Conservation (phyloP, 768 basidiomycete genomes). For the Leccinum olivaceopallidum region DNA sequence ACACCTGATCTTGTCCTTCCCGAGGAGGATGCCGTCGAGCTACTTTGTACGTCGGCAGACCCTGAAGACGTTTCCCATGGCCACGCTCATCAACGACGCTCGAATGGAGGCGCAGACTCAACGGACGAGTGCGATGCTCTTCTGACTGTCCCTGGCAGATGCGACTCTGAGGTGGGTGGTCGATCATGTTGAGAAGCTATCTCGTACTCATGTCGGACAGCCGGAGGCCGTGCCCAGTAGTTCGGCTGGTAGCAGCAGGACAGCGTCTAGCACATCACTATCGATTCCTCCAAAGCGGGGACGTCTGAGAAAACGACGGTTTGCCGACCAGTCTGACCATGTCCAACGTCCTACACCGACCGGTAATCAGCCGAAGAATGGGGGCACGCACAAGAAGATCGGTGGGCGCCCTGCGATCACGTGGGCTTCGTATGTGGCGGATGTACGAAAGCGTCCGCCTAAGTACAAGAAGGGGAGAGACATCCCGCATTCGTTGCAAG, state of each 20-base stretch:
- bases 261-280: conserved; percentile 19
- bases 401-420: conserved; percentile 20
- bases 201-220: conserved; percentile 12
- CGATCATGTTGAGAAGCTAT: background rate
- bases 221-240: background rate
- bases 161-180: conserved; percentile 14
- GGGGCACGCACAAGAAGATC: background rate
- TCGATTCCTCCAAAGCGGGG: background rate
- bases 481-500: conserved; percentile 64
- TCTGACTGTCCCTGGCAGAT: background rate
- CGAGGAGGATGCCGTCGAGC: conserved; percentile 1
- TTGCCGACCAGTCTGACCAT: background rate
- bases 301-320: background rate
- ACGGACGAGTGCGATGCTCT: conserved; percentile 20
- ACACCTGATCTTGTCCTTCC: conserved; percentile 22
- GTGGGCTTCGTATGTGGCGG: conserved; percentile 23
- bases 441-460: conserved; percentile 19
- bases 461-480: conserved; percentile 42
- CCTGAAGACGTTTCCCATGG: background rate
- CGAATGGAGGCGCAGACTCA: conserved; percentile 10
- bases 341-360: background rate
- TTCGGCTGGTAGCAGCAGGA: conserved; percentile 14
- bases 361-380: background rate
- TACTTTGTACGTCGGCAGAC: background rate
- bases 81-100: background rate